Evolutionary conservation across 2,329 filamentous ascomycete genomes (phyloP).

Genomic region (Xylaria hypoxylon): DNA sequence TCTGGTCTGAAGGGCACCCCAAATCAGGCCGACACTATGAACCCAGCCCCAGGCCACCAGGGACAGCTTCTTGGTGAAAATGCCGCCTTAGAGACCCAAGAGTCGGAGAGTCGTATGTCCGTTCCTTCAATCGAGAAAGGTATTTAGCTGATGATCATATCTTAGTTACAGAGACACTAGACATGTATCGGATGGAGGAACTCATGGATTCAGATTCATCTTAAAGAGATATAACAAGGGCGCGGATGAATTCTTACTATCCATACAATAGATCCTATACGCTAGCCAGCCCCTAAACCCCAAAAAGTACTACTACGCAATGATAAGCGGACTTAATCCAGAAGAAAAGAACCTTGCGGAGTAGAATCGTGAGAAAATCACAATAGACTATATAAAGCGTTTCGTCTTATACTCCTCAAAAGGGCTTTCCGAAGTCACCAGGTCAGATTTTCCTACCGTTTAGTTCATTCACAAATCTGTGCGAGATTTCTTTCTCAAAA

Average conservation of each 20-base stretch:
- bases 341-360: neutral
- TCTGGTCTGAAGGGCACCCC: too few species aligned
- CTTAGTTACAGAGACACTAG: too few species aligned
- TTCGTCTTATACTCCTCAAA: conserved; percentile 61
- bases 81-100: too few species aligned
- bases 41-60: too few species aligned
- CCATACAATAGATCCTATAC: conserved; percentile 31
- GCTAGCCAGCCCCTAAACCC: neutral
- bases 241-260: conserved; percentile 18
- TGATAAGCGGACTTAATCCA: conserved; percentile 7
- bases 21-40: too few species aligned
- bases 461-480: conserved; percentile 68
- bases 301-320: conserved; percentile 22
- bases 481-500: conserved; percentile 58
- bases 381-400: conserved; percentile 41
- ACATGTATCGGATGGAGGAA: too few species aligned
- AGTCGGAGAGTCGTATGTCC: too few species aligned
- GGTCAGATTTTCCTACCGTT: conserved; percentile 49
- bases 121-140: too few species aligned
- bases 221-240: conserved; percentile 4
- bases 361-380: neutral
- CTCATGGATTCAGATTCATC: too few species aligned
- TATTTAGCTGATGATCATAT: too few species aligned
- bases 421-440: conserved; percentile 60
- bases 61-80: too few species aligned